Base-by-base conservation (phyloP, 306 rosid genomes). In the Oemleria cerasiformis region DNA sequence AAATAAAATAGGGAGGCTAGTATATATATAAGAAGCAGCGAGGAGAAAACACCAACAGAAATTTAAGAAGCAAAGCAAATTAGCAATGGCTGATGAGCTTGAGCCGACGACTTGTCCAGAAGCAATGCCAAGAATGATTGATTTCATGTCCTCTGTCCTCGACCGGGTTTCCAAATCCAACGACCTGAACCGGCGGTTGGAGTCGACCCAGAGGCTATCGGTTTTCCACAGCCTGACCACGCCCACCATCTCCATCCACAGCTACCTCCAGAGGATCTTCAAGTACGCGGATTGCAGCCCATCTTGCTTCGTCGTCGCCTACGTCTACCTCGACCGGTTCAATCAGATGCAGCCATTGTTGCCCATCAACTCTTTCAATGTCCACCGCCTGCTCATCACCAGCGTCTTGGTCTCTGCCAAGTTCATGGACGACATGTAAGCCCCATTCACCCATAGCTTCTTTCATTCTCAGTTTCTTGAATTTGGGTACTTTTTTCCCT, bases 371-470 rank as follows among this genome's bases (percentile, higher is more conserved):
- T 79, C 96, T 44, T 86, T 88, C 84, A 92, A 88, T 63, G 96
- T 92, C 14, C 98, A 92, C 75, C 80, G 98, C 25, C 73, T 92
- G 39, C 90, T 92, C 73, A 87, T 92, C 25, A 85, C 98, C 53
- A 92, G 98, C 30, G 96, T 92, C 68, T 76, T 92, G 91, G 78
- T 86, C 13, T 86, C 97, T 72, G 96, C 96, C 3, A 92, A 92
- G 82, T 89, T 92, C 92, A 87, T 92, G 97, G 97, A 92, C 73
- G 97, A 92, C 80, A 41, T 83, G 97, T 92, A 71, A 86, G 89
- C 72, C 21, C 51, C 5, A 9, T 14, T 12, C 57, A 8, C 45
- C 36, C 4, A 6, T 8, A 11, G 5, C 47, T 5, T 17, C 8
- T 8, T 49, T n/a, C 42, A n/a, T 51, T 70, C 15, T 45, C 15